Conservation (phyloP, 1,284 basidiomycete genomes). For the Irpex sp. region DNA sequence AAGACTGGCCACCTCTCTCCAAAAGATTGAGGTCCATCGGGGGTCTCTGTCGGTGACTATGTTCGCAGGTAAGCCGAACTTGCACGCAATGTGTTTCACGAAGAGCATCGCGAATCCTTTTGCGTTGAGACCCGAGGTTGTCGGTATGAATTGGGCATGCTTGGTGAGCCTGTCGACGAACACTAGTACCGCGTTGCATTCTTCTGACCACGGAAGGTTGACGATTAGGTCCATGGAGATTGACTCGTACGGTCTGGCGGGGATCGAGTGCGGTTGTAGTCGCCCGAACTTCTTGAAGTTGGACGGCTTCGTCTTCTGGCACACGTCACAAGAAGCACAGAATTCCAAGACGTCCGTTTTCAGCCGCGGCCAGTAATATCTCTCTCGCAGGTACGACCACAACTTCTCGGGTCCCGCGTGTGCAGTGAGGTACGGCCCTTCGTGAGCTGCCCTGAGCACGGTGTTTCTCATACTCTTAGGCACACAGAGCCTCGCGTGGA, state of each 20-base stretch:
- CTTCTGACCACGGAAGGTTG: not conserved
- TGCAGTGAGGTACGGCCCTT: too few relatives aligned
- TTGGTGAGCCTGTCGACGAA: constrained; percentile 22
- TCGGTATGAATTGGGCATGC: constrained; percentile 31
- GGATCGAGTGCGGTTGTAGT: not conserved
- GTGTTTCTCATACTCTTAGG: too few relatives aligned
- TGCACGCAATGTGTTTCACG: constrained; percentile 14
- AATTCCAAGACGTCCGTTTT: too few relatives aligned
- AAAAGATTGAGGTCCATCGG: constrained; percentile 24
- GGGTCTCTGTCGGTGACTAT: constrained; percentile 26
- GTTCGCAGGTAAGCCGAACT: constrained; percentile 21
- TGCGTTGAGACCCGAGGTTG: constrained; percentile 8
- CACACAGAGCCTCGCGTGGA: too few relatives aligned
- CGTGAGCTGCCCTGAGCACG: too few relatives aligned
- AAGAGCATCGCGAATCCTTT: constrained; percentile 20
- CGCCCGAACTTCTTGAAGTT: not conserved
- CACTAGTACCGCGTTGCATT: not conserved
- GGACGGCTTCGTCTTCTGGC: not conserved
- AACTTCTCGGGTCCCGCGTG: too few relatives aligned
- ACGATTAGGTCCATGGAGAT: too few relatives aligned
- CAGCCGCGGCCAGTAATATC: too few relatives aligned
- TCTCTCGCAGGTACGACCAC: too few relatives aligned
- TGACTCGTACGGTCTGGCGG: not conserved
- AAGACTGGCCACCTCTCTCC: constrained; percentile 17
- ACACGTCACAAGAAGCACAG: too few relatives aligned